These are phyloP conservation scores for Chionographis japonica DNA, from an alignment of 106 monocot species.

Conservation along the genomic window DNA sequence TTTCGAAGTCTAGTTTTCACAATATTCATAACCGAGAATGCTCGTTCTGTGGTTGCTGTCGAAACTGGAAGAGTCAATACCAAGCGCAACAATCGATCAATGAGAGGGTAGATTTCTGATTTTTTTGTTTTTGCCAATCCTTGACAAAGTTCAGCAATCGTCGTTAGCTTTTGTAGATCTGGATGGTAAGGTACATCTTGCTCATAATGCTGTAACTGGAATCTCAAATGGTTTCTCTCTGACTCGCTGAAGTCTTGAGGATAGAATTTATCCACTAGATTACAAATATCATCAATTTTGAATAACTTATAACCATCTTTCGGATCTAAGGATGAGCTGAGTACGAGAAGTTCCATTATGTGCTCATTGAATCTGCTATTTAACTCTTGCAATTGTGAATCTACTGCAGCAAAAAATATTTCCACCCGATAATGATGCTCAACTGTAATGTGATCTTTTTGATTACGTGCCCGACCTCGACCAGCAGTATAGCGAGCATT, in stretches of 20 bases:
- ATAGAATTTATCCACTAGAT: not conserved
- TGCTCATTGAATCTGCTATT: not conserved
- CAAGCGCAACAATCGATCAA: not conserved
- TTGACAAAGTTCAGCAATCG: not conserved
- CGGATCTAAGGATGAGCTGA: too few relatives aligned
- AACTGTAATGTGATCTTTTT: not conserved
- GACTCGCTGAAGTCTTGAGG: not conserved
- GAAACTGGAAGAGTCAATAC: not conserved
- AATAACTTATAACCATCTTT: too few relatives aligned
- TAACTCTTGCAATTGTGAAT: not conserved
- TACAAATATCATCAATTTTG: too few relatives aligned
- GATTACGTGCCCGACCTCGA: not conserved
- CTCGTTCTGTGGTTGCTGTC: not conserved
- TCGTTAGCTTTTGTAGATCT: not conserved
- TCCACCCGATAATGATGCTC: not conserved
- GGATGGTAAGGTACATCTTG: not conserved
- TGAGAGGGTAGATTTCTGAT: not conserved
- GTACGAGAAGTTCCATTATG: too few relatives aligned
- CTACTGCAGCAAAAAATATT: not conserved
- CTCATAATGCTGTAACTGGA: not conserved
- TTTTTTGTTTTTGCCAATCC: not conserved
- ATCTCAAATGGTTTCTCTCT: not conserved
- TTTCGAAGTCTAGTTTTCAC: not conserved
- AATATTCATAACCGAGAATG: not conserved
- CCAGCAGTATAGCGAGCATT: not conserved